Evolutionary conservation across 2,329 filamentous ascomycete species (phyloP).

Genomic region (Sarocladium strictum): DNA sequence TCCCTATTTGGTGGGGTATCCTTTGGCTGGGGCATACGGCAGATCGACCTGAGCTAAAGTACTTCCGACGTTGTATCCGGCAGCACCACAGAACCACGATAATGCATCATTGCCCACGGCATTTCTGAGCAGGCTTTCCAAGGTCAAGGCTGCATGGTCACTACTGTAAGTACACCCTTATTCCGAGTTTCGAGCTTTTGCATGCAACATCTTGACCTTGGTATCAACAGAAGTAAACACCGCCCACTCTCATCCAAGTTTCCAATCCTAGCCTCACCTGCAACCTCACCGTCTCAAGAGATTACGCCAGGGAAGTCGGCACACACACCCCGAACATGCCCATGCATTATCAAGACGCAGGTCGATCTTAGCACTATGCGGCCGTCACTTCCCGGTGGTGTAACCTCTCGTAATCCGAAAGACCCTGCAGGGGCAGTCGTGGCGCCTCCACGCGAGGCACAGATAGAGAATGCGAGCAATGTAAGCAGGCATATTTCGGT

Average conservation of each 20-base stretch:
- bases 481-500: too few species aligned
- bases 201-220: too few species aligned
- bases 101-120: too few species aligned
- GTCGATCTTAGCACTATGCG: neutral
- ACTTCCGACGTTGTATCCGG: too few species aligned
- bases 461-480: too few species aligned
- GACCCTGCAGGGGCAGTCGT: neutral
- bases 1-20: neutral
- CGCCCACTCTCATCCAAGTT: neutral
- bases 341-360: neutral
- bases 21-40: neutral
- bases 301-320: neutral
- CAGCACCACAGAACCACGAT: too few species aligned
- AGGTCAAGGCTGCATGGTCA: neutral
- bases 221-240: neutral
- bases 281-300: neutral
- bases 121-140: too few species aligned
- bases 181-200: too few species aligned
- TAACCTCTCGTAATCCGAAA: neutral
- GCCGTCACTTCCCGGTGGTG: neutral
- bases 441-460: neutral
- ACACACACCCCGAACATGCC: neutral
- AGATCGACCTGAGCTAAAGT: neutral
- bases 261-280: neutral
- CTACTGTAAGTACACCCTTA: neutral